Base-by-base conservation (phyloP, 345 rosid genomes). In the Hypericum androsaemum region DNA sequence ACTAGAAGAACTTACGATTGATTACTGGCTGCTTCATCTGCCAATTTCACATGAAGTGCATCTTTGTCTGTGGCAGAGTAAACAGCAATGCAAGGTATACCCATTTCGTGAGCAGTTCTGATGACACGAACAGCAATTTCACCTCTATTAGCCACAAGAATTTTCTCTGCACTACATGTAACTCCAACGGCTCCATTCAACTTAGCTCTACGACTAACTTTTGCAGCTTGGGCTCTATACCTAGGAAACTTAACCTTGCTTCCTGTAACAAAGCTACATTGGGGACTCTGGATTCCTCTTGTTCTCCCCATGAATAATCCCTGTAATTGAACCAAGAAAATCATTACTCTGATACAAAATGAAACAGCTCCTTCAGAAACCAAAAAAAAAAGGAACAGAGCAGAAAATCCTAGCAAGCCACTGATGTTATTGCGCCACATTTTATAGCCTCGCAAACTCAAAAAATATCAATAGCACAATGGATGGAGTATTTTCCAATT, bases 1-100 rank as follows among this genome's bases (percentile, higher is more conserved):
- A 22, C 32, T 22, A 4, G 32, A 22, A 22, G 32, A 22, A 79
- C 96, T 69, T 71, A 92, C 96, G 96, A 88, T 64, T 92, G 96
- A 64, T 69, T 92, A 71, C 98, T 92, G 0, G 98, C 96, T 43
- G 98, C 98, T 83, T 92, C 98, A 50, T 92, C 96, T 53, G 98
- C 96, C 72, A 92, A 69, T 65, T 88, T 87, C 10, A 92, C 96
- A 66, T 88, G 98, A 6, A 92, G 89, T 0, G 96, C 98, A 61
- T 88, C 98, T 71, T 83, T 92, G 50, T 92, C 98, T 10, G 82
- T 92, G 3, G 95, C 87, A 0, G 96, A 92, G 68, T 92, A 92
- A 47, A 92, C 96, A 64, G 95, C 94, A 56, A 92, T 96, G 70
- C 98, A 92, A 36, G 98, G 96, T 13, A 92, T 88, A 51, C 96